These are phyloP conservation scores for Phlyctochytrium arcticum DNA, from an alignment of 192 early-diverging fungal genomes.

Conservation along the genomic window DNA sequence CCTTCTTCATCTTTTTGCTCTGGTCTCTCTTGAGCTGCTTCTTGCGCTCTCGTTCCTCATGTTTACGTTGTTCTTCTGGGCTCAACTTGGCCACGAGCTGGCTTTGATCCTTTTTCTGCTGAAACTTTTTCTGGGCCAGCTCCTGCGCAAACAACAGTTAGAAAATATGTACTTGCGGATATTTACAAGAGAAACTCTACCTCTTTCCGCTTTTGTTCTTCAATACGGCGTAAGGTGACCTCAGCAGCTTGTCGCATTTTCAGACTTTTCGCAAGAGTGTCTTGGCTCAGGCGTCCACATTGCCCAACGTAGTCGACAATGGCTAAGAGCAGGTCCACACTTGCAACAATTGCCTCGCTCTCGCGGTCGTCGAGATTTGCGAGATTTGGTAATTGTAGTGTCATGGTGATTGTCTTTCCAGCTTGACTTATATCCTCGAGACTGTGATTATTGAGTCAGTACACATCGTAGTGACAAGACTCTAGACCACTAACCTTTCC, in stretches of 20 bases:
- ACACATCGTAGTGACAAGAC: slow-evolving; percentile 7
- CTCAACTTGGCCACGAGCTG: slow-evolving; percentile 63
- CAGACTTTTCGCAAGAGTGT: slow-evolving; percentile 50
- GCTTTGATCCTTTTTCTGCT: slow-evolving; percentile 63
- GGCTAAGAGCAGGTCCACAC: slow-evolving; percentile 28
- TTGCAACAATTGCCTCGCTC: neutral
- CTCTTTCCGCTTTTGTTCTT: slow-evolving; percentile 66
- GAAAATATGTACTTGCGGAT: neutral
- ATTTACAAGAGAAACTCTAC: slow-evolving; percentile 2
- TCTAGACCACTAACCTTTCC: slow-evolving; percentile 22
- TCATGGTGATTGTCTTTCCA: slow-evolving; percentile 29
- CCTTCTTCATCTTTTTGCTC: slow-evolving; percentile 55
- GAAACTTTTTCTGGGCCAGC: slow-evolving; percentile 59
- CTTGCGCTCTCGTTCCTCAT: slow-evolving; percentile 76
- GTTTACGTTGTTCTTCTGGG: slow-evolving; percentile 79
- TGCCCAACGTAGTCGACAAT: slow-evolving; percentile 45
- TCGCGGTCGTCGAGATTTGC: slow-evolving; percentile 1
- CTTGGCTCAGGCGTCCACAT: slow-evolving; percentile 25
- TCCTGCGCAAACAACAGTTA: slow-evolving; percentile 21
- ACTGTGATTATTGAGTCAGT: slow-evolving; percentile 25
- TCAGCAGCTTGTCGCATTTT: slow-evolving; percentile 64
- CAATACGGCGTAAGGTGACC: slow-evolving; percentile 57
- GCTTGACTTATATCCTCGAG: slow-evolving; percentile 44
- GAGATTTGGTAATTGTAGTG: slow-evolving; percentile 33
- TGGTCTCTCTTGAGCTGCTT: slow-evolving; percentile 65